Evolutionary conservation across 2,329 filamentous ascomycete genomes (phyloP).

Genomic region (Aspergillus candidus): DNA sequence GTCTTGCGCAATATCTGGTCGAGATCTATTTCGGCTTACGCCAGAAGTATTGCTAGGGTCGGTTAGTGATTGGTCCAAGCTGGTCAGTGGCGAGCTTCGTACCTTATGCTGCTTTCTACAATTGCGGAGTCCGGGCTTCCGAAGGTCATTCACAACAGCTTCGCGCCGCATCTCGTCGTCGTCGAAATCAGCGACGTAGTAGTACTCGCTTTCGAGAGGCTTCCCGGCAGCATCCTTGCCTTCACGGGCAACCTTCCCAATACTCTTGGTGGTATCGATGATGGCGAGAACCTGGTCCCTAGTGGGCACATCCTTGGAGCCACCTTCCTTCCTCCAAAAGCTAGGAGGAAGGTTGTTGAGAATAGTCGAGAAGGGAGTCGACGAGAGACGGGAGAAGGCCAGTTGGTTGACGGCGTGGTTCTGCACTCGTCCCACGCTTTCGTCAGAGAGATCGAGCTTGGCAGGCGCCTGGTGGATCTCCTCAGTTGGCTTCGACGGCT

Average conservation of each 20-base stretch:
- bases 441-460: slow-evolving; percentile 18
- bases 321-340: slow-evolving; percentile 46
- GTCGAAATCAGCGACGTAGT: slow-evolving; percentile 87
- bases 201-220: slow-evolving; percentile 89
- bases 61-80: slow-evolving; percentile 8
- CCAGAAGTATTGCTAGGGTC: slow-evolving; percentile 64
- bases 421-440: slow-evolving; percentile 35
- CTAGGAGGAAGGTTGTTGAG: slow-evolving; percentile 73
- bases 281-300: slow-evolving; percentile 62
- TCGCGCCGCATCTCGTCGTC: slow-evolving; percentile 69
- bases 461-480: slow-evolving; percentile 9
- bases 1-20: too few relatives aligned
- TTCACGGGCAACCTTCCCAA: slow-evolving; percentile 81
- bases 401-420: slow-evolving; percentile 95
- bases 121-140: slow-evolving; percentile 80
- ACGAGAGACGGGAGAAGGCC: slow-evolving; percentile 86
- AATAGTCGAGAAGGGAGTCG: slow-evolving; percentile 83
- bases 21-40: slow-evolving; percentile 51
- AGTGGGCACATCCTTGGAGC: slow-evolving; percentile 45
- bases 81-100: slow-evolving; percentile 25
- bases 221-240: slow-evolving; percentile 97
- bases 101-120: slow-evolving; percentile 98
- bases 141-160: slow-evolving; percentile 76
- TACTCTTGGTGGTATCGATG: slow-evolving; percentile 67
- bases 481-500: slow-evolving; percentile 21